Evolutionary conservation across 108 stramenopile genomes (phyloP).

Genomic region (Bacterosira constricta): DNA sequence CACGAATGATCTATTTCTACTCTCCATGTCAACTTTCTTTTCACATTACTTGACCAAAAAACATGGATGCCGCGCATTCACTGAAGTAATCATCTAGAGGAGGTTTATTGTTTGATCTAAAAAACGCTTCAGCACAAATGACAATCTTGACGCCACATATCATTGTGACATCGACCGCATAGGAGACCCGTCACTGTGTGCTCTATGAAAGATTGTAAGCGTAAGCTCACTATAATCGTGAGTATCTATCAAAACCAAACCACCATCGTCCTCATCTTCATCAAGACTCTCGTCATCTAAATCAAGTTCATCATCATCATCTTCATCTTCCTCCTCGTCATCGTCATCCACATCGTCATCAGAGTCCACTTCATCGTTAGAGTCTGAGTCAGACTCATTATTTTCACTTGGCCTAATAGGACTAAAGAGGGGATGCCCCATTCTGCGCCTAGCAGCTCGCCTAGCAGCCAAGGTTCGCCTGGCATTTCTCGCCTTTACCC

Average conservation of each 20-base stretch:
- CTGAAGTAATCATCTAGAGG: too few species aligned
- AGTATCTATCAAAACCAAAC: neutral
- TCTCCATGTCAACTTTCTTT: neutral
- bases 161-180: neutral
- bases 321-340: constrained; percentile 12
- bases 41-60: too few species aligned
- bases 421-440: neutral
- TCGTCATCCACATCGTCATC: neutral
- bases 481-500: constrained; percentile 48
- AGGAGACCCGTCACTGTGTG: neutral
- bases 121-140: too few species aligned
- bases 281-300: constrained; percentile 13
- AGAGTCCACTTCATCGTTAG: constrained; percentile 20
- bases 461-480: constrained; percentile 5
- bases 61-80: too few species aligned
- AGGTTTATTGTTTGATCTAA: too few species aligned
- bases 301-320: constrained; percentile 20
- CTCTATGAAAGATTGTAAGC: neutral
- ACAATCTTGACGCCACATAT: neutral
- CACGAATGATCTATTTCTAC: neutral
- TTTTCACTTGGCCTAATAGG: too few species aligned
- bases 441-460: neutral
- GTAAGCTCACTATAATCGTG: neutral
- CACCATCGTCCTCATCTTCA: constrained; percentile 8
- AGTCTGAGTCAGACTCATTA: constrained; percentile 7